Conservation (phyloP, 768 basidiomycete species). For the Russula sp. region DNA sequence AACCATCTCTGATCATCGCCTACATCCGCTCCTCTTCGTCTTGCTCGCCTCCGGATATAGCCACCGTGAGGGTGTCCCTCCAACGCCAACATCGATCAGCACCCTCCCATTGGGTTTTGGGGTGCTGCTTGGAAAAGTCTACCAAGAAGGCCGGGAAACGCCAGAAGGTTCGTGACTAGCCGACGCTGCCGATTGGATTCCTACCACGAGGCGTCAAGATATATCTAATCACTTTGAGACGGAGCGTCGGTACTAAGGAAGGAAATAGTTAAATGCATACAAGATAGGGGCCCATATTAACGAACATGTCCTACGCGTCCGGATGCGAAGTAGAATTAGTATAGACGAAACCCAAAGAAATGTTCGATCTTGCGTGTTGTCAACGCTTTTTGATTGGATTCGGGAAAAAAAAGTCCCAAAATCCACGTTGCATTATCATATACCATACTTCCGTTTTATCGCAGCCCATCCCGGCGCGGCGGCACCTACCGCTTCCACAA, state of each 20-base stretch:
- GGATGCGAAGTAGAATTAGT: conserved; percentile 3
- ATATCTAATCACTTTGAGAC: conserved; percentile 1
- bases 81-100: conserved; percentile 13
- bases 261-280: conserved; percentile 5
- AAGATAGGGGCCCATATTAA: conserved; percentile 3
- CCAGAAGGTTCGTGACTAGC: conserved; percentile 7
- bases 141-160: conserved; percentile 8
- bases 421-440: conserved; percentile 29
- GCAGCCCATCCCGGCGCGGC: conserved; percentile 69
- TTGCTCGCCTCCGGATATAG: not conserved
- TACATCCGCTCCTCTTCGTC: not conserved
- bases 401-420: not conserved
- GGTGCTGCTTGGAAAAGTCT: conserved; percentile 12
- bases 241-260: not conserved
- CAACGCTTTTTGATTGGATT: conserved; percentile 9
- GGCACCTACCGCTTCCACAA: conserved; percentile 51
- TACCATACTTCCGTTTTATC: conserved; percentile 66
- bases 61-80: not conserved
- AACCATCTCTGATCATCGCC: not conserved
- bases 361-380: conserved; percentile 5
- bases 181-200: not conserved
- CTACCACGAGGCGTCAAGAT: conserved; percentile 6
- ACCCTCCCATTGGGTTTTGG: conserved; percentile 19
- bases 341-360: not conserved
- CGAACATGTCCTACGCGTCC: conserved; percentile 9